Evolutionary conservation across 192 early-diverging fungal genomes (phyloP).

Genomic region (Backusella luteola): DNA sequence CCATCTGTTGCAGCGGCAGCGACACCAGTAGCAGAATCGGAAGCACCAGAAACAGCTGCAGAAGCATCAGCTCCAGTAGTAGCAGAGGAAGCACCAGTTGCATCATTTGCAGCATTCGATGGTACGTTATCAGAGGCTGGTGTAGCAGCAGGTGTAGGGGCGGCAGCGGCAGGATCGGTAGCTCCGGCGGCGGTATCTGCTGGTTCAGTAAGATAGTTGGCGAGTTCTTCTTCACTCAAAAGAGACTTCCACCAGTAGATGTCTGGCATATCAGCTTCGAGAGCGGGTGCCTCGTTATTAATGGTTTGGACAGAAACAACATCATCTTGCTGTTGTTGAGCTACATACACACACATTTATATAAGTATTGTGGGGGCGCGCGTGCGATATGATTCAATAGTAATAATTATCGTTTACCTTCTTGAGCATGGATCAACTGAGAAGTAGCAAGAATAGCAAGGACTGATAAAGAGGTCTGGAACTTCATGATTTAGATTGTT

Average conservation of each 20-base stretch:
- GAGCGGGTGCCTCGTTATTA: neutral
- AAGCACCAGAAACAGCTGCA: neutral
- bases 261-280: neutral
- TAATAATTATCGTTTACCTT: neutral
- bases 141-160: neutral
- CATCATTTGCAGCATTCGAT: neutral
- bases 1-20: neutral
- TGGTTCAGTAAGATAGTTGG: neutral
- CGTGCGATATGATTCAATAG: neutral
- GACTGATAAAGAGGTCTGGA: neutral
- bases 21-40: neutral
- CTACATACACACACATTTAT: neutral
- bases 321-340: neutral
- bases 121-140: neutral
- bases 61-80: neutral
- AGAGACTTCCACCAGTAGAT: slow-evolving; percentile 18
- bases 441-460: neutral
- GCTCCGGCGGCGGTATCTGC: neutral
- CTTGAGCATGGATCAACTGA: neutral
- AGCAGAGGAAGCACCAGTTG: neutral
- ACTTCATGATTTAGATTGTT: neutral
- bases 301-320: neutral
- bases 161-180: neutral
- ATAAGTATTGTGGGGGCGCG: neutral
- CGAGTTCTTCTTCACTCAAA: neutral